Evolutionary conservation across 768 basidiomycete genomes (phyloP).

Genomic region (Galerina marginata): DNA sequence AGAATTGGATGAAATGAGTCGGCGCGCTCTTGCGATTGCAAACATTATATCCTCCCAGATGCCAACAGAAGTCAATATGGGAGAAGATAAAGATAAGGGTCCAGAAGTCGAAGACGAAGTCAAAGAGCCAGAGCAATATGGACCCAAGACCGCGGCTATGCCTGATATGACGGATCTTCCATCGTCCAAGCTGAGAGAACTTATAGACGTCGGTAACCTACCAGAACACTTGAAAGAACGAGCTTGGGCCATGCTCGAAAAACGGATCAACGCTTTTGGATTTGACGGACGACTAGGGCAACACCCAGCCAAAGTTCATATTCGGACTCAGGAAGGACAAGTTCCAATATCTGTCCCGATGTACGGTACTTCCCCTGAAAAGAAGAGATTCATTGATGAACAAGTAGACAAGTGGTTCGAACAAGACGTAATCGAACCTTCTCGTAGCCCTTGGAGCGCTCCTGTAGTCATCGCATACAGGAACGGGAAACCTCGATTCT

Average conservation of each 20-base stretch:
- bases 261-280: neutral
- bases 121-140: neutral
- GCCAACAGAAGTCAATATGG: neutral
- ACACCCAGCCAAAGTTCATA: too few relatives aligned
- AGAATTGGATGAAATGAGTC: neutral
- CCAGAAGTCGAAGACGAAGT: too few relatives aligned
- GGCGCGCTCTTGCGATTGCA: neutral
- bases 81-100: neutral
- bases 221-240: neutral
- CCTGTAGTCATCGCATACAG: too few relatives aligned
- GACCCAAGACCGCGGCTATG: neutral
- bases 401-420: too few relatives aligned
- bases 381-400: too few relatives aligned
- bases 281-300: neutral
- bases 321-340: too few relatives aligned
- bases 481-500: too few relatives aligned
- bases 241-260: neutral
- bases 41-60: neutral
- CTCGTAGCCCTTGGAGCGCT: too few relatives aligned
- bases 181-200: neutral
- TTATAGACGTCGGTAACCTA: neutral
- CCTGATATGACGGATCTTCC: neutral
- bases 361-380: too few relatives aligned
- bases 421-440: too few relatives aligned
- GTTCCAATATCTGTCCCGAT: too few relatives aligned